Evolutionary conservation across 1,139 yeast genomes (phyloP).

Genomic region (Pneumocystis oryctolagi): DNA sequence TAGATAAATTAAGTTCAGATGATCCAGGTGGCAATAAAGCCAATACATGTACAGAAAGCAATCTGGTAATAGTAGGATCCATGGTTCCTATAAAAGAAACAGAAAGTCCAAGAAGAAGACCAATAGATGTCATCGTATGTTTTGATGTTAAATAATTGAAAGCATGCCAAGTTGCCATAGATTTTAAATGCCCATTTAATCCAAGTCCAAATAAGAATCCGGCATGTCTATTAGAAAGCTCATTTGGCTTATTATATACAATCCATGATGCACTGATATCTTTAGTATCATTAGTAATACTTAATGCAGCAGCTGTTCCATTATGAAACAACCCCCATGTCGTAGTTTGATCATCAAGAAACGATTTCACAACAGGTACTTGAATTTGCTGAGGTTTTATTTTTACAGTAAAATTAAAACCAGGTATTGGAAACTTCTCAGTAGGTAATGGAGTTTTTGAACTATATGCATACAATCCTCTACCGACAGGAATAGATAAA

Average conservation of each 20-base stretch:
- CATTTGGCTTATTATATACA: slow-evolving; percentile 64
- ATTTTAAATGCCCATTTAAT: slow-evolving; percentile 70
- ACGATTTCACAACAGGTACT: slow-evolving; percentile 43
- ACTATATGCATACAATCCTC: slow-evolving; percentile 57
- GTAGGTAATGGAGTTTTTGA: slow-evolving; percentile 68
- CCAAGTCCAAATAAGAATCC: slow-evolving; percentile 92
- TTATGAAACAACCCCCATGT: slow-evolving; percentile 89
- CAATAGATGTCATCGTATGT: slow-evolving; percentile 71
- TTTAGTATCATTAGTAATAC: slow-evolving; percentile 50
- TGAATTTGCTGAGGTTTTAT: slow-evolving; percentile 56
- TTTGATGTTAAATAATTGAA: slow-evolving; percentile 88
- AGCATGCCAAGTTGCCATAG: slow-evolving; percentile 90
- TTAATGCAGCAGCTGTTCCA: slow-evolving; percentile 79
- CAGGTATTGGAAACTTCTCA: slow-evolving; percentile 69
- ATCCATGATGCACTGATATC: slow-evolving; percentile 89
- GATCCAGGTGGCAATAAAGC: slow-evolving; percentile 87
- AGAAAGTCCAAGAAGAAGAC: slow-evolving; percentile 78
- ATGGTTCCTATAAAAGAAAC: slow-evolving; percentile 73
- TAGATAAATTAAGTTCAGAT: slow-evolving; percentile 70
- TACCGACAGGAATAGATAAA: slow-evolving; percentile 59
- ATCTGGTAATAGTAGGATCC: slow-evolving; percentile 80
- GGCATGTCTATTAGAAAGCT: slow-evolving; percentile 69
- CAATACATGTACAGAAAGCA: slow-evolving; percentile 81
- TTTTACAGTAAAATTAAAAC: slow-evolving; percentile 51
- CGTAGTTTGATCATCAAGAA: slow-evolving; percentile 35